Conservation (phyloP, 1,284 basidiomycete species). For the Mycena sp. region DNA sequence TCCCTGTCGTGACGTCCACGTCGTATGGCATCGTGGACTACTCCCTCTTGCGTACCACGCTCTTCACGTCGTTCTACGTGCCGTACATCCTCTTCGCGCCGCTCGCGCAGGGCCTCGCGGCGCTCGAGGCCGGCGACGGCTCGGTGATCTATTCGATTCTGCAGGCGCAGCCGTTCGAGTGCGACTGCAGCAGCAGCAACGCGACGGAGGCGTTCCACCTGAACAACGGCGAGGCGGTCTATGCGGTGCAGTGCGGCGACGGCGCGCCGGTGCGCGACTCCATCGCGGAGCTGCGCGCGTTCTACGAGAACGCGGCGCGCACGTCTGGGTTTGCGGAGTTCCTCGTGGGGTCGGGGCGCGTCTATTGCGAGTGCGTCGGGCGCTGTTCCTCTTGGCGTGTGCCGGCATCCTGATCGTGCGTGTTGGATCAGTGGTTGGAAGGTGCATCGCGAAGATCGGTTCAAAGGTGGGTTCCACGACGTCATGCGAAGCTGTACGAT, state of each 20-base stretch:
- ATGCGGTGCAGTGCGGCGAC: conserved; percentile 37
- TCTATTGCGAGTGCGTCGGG: conserved; percentile 22
- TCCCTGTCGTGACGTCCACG: conserved; percentile 15
- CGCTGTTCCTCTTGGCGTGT: not conserved
- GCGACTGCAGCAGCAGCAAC: conserved; percentile 19
- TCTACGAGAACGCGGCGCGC: conserved; percentile 14
- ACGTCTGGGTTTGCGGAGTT: conserved; percentile 25
- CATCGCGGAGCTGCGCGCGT: conserved; percentile 16
- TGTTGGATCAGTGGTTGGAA: conserved; percentile 20
- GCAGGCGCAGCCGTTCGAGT: conserved; percentile 25
- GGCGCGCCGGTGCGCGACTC: conserved; percentile 32
- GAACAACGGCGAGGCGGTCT: conserved; percentile 26
- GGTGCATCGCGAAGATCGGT: conserved; percentile 23
- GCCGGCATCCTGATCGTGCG: not conserved
- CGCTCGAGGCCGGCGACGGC: conserved; percentile 36
- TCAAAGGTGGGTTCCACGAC: not conserved
- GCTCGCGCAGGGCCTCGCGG: conserved; percentile 36
- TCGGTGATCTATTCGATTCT: conserved; percentile 30
- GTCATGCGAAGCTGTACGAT: too few relatives aligned
- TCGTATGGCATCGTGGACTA: conserved; percentile 32
- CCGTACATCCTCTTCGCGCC: conserved; percentile 30
- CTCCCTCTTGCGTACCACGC: conserved; percentile 28
- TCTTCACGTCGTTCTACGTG: conserved; percentile 35
- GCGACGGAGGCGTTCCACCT: conserved; percentile 9
- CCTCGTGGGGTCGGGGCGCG: conserved; percentile 8